Evolutionary conservation across 106 monocot genomes (phyloP).

Genomic region (Dendrobium huoshanense): DNA sequence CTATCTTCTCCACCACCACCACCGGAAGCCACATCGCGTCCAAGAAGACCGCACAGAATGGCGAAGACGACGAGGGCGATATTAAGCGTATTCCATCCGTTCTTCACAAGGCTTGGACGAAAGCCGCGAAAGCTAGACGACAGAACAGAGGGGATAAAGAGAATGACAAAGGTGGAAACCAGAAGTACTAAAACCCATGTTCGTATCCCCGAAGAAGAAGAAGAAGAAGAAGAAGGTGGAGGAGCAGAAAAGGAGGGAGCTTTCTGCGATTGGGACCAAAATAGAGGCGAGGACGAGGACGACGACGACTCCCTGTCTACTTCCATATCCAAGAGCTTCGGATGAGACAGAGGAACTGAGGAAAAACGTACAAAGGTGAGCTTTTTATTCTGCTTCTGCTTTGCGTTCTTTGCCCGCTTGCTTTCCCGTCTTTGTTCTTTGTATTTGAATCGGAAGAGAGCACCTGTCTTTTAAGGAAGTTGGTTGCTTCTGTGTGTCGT

Average conservation of each 20-base stretch:
- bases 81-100: slow-evolving; percentile 43
- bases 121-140: slow-evolving; percentile 2
- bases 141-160: slow-evolving; percentile 24
- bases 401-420: background rate
- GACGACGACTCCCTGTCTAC: background rate
- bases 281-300: slow-evolving; percentile 5
- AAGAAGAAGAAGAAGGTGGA: background rate
- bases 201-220: background rate
- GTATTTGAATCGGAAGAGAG: background rate
- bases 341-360: background rate
- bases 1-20: background rate
- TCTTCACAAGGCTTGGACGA: slow-evolving; percentile 12
- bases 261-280: slow-evolving; percentile 5
- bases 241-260: slow-evolving; percentile 3
- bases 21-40: slow-evolving; percentile 10
- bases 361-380: background rate
- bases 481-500: background rate
- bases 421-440: background rate
- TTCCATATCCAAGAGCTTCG: background rate
- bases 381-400: background rate
- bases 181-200: slow-evolving; percentile 21
- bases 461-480: background rate
- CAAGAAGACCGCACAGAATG: slow-evolving; percentile 44
- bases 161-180: slow-evolving; percentile 17
- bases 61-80: slow-evolving; percentile 40